phyloP scores from a whole-genome alignment of 1,284 basidiomycete genomes.

The Ceraceosorus bombacis region DNA sequence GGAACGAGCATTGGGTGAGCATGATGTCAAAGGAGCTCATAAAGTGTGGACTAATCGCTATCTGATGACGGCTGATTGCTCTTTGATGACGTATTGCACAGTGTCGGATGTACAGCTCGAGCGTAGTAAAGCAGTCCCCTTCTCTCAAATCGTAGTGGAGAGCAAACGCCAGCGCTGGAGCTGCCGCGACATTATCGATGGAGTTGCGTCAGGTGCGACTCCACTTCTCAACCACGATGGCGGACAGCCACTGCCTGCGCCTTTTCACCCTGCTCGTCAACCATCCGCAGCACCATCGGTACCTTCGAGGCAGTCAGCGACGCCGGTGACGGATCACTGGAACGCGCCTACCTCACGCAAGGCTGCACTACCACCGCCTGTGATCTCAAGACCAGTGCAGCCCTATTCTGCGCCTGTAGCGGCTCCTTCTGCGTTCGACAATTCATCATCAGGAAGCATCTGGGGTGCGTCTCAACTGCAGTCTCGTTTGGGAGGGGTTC shows the following conservation, averaged over 20 bases:
- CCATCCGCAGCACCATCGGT: too few species aligned
- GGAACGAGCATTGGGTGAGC: not conserved
- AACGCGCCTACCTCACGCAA: too few species aligned
- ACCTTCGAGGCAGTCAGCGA: too few species aligned
- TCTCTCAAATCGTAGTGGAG: slow-evolving; percentile 61
- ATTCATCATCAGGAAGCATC: too few species aligned
- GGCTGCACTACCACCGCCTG: too few species aligned
- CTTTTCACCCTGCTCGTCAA: not conserved
- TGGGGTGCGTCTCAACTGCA: too few species aligned
- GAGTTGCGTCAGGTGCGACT: slow-evolving; percentile 43
- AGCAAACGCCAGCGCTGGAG: slow-evolving; percentile 59
- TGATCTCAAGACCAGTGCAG: too few species aligned
- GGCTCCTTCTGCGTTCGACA: too few species aligned
- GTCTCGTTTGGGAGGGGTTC: too few species aligned
- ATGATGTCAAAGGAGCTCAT: not conserved
- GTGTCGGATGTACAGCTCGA: slow-evolving; percentile 16
- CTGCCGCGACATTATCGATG: slow-evolving; percentile 71
- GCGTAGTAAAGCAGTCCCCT: slow-evolving; percentile 47
- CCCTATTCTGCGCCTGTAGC: too few species aligned
- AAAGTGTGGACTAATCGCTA: slow-evolving; percentile 25
- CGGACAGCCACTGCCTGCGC: not conserved
- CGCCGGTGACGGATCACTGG: too few species aligned
- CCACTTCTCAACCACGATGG: slow-evolving; percentile 3
- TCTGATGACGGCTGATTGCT: too few species aligned
- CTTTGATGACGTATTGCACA: slow-evolving; percentile 55